These are phyloP conservation scores for Psidium friedrichsthalianum DNA, from an alignment of 345 rosid species.

Conservation along the genomic window DNA sequence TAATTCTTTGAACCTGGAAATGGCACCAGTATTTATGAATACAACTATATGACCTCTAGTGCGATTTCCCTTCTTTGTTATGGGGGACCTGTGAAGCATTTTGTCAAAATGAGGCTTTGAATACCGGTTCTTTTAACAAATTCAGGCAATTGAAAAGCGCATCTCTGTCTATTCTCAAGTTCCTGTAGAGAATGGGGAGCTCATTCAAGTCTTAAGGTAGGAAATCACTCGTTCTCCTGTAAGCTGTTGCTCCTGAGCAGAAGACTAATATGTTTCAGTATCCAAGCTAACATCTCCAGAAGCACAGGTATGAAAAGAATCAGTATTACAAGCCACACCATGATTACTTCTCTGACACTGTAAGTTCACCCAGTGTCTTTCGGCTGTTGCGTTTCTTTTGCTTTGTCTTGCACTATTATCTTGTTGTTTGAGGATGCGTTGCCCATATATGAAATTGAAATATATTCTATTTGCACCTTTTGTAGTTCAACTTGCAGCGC, in stretches of 20 bases:
- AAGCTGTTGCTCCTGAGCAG: slow-evolving; percentile 2
- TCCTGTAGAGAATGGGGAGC: slow-evolving; percentile 88
- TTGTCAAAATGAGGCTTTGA: not conserved
- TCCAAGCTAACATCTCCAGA: slow-evolving; percentile 58
- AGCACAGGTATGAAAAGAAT: slow-evolving; percentile 83
- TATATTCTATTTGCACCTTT: not conserved
- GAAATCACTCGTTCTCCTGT: slow-evolving; percentile 9
- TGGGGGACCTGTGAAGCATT: not conserved
- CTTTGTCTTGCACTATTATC: not conserved
- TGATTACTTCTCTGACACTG: slow-evolving; percentile 85
- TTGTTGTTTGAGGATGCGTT: not conserved
- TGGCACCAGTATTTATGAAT: not conserved
- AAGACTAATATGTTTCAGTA: slow-evolving; percentile 23
- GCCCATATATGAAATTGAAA: not conserved
- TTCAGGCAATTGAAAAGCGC: slow-evolving; percentile 84
- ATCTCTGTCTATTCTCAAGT: slow-evolving; percentile 91
- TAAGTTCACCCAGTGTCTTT: slow-evolving; percentile 20
- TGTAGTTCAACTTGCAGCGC: slow-evolving; percentile 73
- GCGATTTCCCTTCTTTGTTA: not conserved
- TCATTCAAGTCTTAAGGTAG: slow-evolving; percentile 87
- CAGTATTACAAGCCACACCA: slow-evolving; percentile 95
- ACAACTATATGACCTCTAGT: not conserved
- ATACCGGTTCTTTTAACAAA: not conserved
- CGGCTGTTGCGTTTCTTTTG: not conserved
- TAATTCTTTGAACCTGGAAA: not conserved